These are phyloP conservation scores for Sordariomycetes sp. DNA, from an alignment of 2,329 filamentous ascomycete species.

Conservation along the genomic window DNA sequence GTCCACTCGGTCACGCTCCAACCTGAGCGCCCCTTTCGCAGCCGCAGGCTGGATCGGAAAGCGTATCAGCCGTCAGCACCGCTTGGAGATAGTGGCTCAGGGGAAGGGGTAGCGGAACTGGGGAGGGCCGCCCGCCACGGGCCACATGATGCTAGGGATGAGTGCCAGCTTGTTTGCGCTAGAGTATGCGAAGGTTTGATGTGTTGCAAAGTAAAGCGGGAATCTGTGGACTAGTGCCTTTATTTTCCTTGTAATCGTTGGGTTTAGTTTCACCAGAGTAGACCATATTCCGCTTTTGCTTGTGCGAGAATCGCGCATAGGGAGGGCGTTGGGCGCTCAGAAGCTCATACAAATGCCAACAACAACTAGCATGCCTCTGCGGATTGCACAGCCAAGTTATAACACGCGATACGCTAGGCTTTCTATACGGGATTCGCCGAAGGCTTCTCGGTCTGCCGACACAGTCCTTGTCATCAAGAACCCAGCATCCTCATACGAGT, in stretches of 20 bases:
- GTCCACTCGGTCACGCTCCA: constrained; percentile 64
- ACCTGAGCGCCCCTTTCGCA: constrained; percentile 36
- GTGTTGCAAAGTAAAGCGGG: not conserved
- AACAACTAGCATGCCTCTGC: too few relatives aligned
- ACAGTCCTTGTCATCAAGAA: too few relatives aligned
- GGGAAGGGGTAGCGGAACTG: not conserved
- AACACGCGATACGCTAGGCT: too few relatives aligned
- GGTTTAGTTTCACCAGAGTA: not conserved
- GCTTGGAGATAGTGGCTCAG: not conserved
- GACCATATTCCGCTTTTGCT: not conserved
- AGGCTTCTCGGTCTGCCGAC: too few relatives aligned
- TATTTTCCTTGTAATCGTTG: not conserved
- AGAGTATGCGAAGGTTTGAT: constrained; percentile 1
- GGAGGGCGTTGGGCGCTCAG: too few relatives aligned
- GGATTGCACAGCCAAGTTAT: too few relatives aligned
- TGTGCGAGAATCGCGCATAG: too few relatives aligned
- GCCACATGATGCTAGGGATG: not conserved
- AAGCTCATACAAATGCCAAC: too few relatives aligned
- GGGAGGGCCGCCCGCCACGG: not conserved
- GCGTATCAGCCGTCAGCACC: not conserved
- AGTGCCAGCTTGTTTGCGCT: constrained; percentile 1
- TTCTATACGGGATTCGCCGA: too few relatives aligned
- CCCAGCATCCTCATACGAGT: too few relatives aligned
- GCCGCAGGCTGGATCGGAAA: not conserved
- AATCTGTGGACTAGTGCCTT: not conserved